A percentile compares a stretch with the other conserved stretches of the same genome.
These are phyloP conservation scores for Aspergillus oerlinghausenensis DNA, from an alignment of 2,329 filamentous ascomycete species.

Conservation along the genomic window DNA sequence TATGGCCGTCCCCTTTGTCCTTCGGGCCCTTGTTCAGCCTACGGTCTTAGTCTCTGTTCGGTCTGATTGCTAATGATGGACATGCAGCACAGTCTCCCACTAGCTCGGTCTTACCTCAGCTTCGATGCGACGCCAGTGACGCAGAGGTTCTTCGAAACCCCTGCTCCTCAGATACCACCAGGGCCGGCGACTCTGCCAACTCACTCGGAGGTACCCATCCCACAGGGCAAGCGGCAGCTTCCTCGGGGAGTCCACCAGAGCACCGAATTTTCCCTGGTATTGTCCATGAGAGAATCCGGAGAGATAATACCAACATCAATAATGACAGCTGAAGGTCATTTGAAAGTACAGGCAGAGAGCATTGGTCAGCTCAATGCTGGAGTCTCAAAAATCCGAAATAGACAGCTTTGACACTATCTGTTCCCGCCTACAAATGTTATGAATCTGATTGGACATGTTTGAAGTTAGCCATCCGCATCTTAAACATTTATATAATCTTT, in stretches of 20 bases:
- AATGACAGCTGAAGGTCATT: no score
- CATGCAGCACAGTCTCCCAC: background rate
- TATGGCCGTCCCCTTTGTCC: background rate
- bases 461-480: no score
- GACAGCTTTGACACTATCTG: no score
- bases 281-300: constrained; percentile 32
- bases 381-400: no score
- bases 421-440: no score
- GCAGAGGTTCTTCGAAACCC: background rate
- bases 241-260: constrained; percentile 23
- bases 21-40: background rate
- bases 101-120: background rate
- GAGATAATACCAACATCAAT: no score
- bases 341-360: no score
- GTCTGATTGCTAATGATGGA: background rate
- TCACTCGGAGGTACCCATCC: constrained; percentile 1
- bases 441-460: no score
- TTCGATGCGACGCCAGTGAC: background rate
- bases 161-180: background rate
- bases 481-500: no score
- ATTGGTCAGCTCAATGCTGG: no score
- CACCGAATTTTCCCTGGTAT: constrained; percentile 42
- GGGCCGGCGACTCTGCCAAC: constrained; percentile 7
- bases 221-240: constrained; percentile 5
- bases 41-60: background rate